phyloP scores from a whole-genome alignment of 306 rosid species.

The Gillenia trifoliata region DNA sequence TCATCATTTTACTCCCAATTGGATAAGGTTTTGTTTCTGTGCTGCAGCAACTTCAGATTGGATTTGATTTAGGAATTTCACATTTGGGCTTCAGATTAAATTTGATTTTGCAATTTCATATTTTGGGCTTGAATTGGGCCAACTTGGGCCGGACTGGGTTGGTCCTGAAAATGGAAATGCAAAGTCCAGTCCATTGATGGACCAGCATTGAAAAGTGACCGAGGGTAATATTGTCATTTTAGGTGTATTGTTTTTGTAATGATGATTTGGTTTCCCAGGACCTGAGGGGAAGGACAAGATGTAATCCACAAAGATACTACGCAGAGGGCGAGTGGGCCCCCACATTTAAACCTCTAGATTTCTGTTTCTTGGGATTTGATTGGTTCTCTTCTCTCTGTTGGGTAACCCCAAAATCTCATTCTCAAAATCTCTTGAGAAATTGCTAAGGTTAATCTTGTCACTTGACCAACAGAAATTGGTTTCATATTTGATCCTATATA shows the following conservation, averaged over 20 bases:
- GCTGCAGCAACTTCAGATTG: not conserved
- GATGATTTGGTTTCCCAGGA: not conserved
- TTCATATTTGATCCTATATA: not conserved
- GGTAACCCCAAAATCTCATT: not conserved
- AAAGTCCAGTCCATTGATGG: not conserved
- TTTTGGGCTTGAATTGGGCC: slow-evolving; percentile 1
- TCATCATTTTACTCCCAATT: not conserved
- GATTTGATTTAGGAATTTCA: not conserved
- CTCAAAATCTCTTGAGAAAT: not conserved
- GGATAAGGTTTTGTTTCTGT: slow-evolving; percentile 54
- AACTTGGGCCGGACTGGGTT: not conserved
- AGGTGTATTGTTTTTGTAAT: not conserved
- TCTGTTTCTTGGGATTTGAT: not conserved
- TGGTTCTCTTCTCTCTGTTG: not conserved
- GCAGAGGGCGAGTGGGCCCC: not conserved
- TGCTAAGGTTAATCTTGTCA: not conserved
- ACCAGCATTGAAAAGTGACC: not conserved
- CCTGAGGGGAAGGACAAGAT: not conserved
- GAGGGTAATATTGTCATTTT: not conserved
- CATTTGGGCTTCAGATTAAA: slow-evolving; percentile 34
- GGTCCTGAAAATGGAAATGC: not conserved
- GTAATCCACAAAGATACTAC: not conserved
- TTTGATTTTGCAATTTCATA: not conserved
- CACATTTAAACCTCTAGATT: not conserved
- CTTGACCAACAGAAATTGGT: not conserved